Base-by-base conservation (phyloP, 1,284 basidiomycete species). In the Leccinum subfulvum region DNA sequence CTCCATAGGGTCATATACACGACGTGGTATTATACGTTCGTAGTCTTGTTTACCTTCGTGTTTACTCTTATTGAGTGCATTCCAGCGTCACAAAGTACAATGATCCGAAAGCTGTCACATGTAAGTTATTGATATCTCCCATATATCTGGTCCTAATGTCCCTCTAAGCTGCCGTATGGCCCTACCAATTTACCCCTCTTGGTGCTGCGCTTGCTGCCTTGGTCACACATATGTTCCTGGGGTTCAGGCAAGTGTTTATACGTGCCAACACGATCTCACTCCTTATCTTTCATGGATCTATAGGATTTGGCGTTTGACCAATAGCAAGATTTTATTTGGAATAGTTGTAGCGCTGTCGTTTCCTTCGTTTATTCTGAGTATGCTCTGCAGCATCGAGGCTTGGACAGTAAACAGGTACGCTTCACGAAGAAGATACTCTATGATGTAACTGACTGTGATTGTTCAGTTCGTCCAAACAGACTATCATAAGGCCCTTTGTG, bases 201-300 rank as follows among this genome's bases (percentile, higher is more conserved):
- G 57, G 57, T 23, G 21, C 57, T 21, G 57, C 57, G 9, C 41
- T 58, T 30, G 57, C 57, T 47, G 57, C 57, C 57, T 21, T 58
- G 30, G 44, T 58, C 16, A 58, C 57, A 30, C 57, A 58, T 8
- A 18, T 49, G 18, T 58, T 49, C 28, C 44, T 58, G 13, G 57
- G 57, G 18, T 58, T 58, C 44, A 58, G 57, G 57, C 18, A 35
- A 47, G 57, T 23, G 18, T 23, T 30, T 18, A 14, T 18, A 13
- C 18, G 9, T 13, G 7, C 28, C 28, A 14, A 13, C 26, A 11
- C 37, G 39, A 57, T 33, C 10, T 2, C 7, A 18, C 4, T 26
- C 21, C 28, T n/a, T 47, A 39, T 33, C n/a, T 18, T 30, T 21
- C 44, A 47, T 47, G 44, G 21, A 10, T 47, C 23, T 57, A 13